Conservation (phyloP, 495 filamentous ascomycete genomes). For the Trichoderma parareesei region DNA sequence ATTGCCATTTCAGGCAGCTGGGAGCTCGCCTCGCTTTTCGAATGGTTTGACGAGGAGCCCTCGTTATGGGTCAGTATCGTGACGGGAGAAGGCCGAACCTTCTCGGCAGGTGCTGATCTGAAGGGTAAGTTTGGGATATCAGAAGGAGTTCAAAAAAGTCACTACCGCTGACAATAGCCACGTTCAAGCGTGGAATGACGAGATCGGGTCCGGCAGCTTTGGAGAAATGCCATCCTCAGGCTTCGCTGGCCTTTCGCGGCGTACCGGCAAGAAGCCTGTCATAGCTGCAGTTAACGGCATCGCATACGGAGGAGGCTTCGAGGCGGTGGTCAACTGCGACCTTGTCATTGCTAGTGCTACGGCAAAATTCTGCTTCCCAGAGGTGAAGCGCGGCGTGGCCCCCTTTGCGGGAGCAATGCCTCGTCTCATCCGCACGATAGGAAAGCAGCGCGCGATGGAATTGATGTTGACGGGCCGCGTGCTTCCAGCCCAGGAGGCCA, state of each 20-base stretch:
- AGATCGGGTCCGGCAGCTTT: conserved; percentile 13
- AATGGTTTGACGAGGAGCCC: conserved; percentile 40
- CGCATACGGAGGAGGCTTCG: conserved; percentile 66
- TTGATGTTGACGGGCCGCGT: conserved; percentile 57
- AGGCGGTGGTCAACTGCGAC: conserved; percentile 66
- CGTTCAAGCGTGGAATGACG: background rate
- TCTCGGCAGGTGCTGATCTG: conserved; percentile 54
- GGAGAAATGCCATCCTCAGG: conserved; percentile 42
- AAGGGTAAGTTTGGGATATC: conserved; percentile 27
- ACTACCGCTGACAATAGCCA: background rate
- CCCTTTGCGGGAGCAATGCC: conserved; percentile 63
- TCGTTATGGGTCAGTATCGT: conserved; percentile 42
- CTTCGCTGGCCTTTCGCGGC: conserved; percentile 47
- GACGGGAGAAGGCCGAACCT: conserved; percentile 42
- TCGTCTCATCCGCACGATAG: conserved; percentile 54
- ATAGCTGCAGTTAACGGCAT: conserved; percentile 71
- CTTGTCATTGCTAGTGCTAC: conserved; percentile 49
- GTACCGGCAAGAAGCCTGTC: conserved; percentile 53
- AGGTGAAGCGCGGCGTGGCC: conserved; percentile 62
- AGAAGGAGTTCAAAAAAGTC: conserved; percentile 13
- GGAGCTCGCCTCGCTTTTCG: conserved; percentile 38
- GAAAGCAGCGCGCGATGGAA: conserved; percentile 62
- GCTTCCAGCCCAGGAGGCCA: conserved; percentile 48
- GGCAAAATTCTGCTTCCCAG: conserved; percentile 56
- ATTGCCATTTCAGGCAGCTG: conserved; percentile 34